Conservation (phyloP, 169 alveolate genomes). For the Plasmodium malariae region DNA sequence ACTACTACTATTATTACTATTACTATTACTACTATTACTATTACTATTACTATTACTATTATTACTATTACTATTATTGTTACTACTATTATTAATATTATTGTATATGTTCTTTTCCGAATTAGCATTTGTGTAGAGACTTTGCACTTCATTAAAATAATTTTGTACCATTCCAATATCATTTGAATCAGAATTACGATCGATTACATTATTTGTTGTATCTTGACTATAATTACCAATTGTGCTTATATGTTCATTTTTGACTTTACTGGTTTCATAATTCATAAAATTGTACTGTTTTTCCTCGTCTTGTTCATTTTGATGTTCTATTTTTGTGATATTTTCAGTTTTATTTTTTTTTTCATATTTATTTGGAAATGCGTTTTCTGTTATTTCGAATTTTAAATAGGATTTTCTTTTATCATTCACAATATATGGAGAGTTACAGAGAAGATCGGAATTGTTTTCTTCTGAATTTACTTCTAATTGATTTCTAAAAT, state of each 20-base stretch:
- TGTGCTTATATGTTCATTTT: background rate
- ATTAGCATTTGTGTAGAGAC: background rate
- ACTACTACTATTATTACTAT: background rate
- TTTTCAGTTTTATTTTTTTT: background rate
- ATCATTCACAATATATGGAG: background rate
- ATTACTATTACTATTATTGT: background rate
- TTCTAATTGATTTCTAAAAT: background rate
- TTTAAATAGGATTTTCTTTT: slow-evolving; percentile 21
- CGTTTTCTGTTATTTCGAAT: slow-evolving; percentile 11
- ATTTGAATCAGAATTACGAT: background rate
- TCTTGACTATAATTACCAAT: background rate
- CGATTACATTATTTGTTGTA: slow-evolving; percentile 5
- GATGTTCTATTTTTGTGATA: background rate
- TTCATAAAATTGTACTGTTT: background rate
- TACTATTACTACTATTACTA: background rate
- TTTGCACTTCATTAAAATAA: background rate
- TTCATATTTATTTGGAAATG: background rate
- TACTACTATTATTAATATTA: background rate
- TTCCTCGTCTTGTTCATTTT: background rate
- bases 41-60: background rate
- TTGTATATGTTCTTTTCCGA: background rate
- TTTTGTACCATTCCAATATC: background rate
- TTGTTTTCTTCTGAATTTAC: background rate
- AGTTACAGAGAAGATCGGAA: background rate
- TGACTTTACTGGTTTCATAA: background rate